Evolutionary conservation across 2,329 filamentous ascomycete species (phyloP), one percentile per base, ranked within the genome.

Genomic region (Xylariales sp.): DNA sequence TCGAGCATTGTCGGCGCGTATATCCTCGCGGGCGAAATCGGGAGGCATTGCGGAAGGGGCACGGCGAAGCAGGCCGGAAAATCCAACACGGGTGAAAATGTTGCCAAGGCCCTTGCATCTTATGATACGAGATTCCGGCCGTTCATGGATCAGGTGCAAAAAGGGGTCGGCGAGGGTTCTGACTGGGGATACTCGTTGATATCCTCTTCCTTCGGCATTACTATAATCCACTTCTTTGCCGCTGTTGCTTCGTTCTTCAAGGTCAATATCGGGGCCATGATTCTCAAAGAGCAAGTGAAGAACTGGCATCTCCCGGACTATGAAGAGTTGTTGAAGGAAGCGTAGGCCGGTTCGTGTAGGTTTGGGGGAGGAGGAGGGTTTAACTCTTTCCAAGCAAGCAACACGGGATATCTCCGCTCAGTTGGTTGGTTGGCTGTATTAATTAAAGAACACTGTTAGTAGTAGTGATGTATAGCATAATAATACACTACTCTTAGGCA

Each of bases 21-120:
- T 70, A 73, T 85, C 1, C 78, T 87, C 3, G 84, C 84, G 0
- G 84, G 84, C 3, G 84, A 84, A 64, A 77, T 83, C 18, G 71
- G 62, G 34, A 67, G 67, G 49, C 69, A 74, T 39, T 76, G 72
- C 52, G 71, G 67, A 62, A 34, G 55, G 46, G 32, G 60, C 28
- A 57, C 46, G 10, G 23, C 32, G 10, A 59, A 61, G 23, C 10
- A n/a, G 7, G 32, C 46, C 34, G 64, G 62, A 10, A 69, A 59
- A 7, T 55, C 55, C 46, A 63, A 64, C 48, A 59, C 58, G 0
- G 64, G 62, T 5, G 67, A 69, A 5, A 70, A 78, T 52, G 59
- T 80, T 1, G 49, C 64, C 3, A 69, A 75, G 4, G 81, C 76
- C n/a, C 75, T 81, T 3, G 69, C 73, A 10, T 69, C 69, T 1